Conservation (phyloP, 495 filamentous ascomycete species). For the Durotheca rogersii region DNA sequence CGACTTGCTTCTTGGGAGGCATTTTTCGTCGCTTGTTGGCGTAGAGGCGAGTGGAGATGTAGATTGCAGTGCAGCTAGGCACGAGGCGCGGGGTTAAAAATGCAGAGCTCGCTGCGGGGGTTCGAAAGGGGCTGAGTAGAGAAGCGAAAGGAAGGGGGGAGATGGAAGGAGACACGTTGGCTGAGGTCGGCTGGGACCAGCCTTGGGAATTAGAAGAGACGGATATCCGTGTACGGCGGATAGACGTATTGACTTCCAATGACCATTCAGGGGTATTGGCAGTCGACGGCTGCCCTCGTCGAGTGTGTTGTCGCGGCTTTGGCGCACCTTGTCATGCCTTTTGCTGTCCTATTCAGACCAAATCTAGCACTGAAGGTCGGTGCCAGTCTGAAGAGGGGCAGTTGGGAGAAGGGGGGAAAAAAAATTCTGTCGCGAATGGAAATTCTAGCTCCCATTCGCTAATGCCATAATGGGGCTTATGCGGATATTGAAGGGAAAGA, state of each 20-base stretch:
- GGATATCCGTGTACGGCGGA: too few relatives aligned
- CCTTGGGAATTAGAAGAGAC: conserved; percentile 27
- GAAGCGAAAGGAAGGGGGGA: conserved; percentile 56
- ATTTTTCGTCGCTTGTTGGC: conserved; percentile 62
- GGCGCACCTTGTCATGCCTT: conserved; percentile 12
- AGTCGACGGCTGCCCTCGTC: conserved; percentile 27
- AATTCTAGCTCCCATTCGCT: too few relatives aligned
- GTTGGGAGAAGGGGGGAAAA: conserved; percentile 17
- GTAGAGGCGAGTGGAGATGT: conserved; percentile 51
- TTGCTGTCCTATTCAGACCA: conserved; percentile 22
- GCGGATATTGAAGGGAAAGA: conserved; percentile 26
- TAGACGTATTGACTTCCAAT: conserved; percentile 13
- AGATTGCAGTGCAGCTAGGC: conserved; percentile 48
- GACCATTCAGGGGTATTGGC: conserved; percentile 7
- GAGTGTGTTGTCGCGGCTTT: conserved; percentile 11
- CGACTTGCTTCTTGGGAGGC: conserved; percentile 74
- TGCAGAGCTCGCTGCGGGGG: conserved; percentile 65
- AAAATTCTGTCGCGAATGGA: too few relatives aligned
- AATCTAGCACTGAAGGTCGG: too few relatives aligned
- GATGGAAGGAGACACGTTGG: conserved; percentile 50
- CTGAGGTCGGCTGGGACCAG: conserved; percentile 33
- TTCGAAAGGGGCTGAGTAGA: conserved; percentile 51
- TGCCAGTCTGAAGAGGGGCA: conserved; percentile 3
- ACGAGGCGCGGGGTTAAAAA: conserved; percentile 31
- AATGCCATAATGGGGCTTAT: too few relatives aligned